A percentile compares a stretch with the other conserved stretches of the same genome.
These are phyloP conservation scores for Monosporascus sp. DNA, from an alignment of 2,329 filamentous ascomycete species.

Conservation along the genomic window DNA sequence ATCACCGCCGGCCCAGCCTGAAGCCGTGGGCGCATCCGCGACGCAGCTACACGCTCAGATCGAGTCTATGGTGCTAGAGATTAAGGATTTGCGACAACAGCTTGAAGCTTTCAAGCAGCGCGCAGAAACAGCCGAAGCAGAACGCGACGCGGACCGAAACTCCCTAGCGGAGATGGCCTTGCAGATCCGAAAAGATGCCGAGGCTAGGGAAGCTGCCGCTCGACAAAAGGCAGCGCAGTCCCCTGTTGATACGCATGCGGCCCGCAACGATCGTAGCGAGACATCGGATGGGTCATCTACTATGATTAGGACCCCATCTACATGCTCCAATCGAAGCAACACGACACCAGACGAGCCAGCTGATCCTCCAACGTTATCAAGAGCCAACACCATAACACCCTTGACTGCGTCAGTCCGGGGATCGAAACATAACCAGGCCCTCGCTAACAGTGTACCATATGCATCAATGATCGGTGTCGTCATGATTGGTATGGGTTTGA, in stretches of 20 bases:
- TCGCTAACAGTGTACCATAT: conserved; percentile 63
- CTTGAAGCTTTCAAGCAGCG: conserved; percentile 72
- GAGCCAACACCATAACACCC: conserved; percentile 45
- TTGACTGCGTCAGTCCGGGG: conserved; percentile 33
- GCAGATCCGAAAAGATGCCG: conserved; percentile 67
- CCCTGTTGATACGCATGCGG: conserved; percentile 28
- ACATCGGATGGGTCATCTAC: conserved; percentile 12
- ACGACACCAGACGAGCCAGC: conserved; percentile 28
- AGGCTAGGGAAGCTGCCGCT: conserved; percentile 41
- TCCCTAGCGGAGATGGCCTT: conserved; percentile 84
- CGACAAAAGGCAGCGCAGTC: conserved; percentile 34
- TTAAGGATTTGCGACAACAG: conserved; percentile 74
- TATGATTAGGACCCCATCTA: conserved; percentile 14
- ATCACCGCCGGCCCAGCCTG: conserved; percentile 23
- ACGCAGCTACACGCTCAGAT: conserved; percentile 61
- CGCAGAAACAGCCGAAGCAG: conserved; percentile 75
- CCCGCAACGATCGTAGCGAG: conserved; percentile 14
- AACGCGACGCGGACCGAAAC: conserved; percentile 66
- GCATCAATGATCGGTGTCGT: conserved; percentile 80
- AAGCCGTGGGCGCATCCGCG: conserved; percentile 31
- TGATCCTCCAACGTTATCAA: conserved; percentile 40
- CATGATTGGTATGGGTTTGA: conserved; percentile 72
- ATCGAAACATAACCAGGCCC: conserved; percentile 37
- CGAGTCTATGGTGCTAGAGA: conserved; percentile 71
- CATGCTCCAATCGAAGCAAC: conserved; percentile 17